phyloP scores from a whole-genome alignment of 108 stramenopile species.

The Cyclotella sp. region DNA sequence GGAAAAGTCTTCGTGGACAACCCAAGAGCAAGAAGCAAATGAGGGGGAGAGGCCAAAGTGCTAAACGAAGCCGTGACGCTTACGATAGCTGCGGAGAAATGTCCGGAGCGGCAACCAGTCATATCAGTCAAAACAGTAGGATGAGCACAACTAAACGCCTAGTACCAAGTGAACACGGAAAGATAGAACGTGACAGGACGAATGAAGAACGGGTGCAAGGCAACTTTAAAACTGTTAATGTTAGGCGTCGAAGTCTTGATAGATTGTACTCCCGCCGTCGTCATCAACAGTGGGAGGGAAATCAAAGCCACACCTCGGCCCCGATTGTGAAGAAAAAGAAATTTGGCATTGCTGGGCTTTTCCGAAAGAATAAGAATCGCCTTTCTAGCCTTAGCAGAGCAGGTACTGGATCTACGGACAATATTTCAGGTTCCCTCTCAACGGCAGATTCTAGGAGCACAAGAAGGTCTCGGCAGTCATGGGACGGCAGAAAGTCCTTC shows the following conservation, averaged over 20 bases:
- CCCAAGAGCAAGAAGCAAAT: constrained; percentile 11
- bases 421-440: neutral
- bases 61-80: neutral
- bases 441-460: neutral
- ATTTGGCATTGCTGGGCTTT: neutral
- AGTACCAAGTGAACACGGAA: neutral
- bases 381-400: neutral
- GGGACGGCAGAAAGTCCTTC: neutral
- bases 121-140: neutral
- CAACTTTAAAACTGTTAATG: neutral
- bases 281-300: neutral
- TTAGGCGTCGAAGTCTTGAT: no score
- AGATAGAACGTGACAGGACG: neutral
- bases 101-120: constrained; percentile 1
- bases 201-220: neutral
- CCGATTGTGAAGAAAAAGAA: constrained; percentile 1
- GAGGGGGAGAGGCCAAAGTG: constrained; percentile 8
- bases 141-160: neutral
- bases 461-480: neutral
- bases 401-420: neutral
- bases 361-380: neutral
- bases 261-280: no score
- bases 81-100: neutral
- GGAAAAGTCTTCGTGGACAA: neutral
- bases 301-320: neutral